Base-by-base conservation (phyloP, 192 early-diverging fungal genomes). In the Mortierella antarctica region DNA sequence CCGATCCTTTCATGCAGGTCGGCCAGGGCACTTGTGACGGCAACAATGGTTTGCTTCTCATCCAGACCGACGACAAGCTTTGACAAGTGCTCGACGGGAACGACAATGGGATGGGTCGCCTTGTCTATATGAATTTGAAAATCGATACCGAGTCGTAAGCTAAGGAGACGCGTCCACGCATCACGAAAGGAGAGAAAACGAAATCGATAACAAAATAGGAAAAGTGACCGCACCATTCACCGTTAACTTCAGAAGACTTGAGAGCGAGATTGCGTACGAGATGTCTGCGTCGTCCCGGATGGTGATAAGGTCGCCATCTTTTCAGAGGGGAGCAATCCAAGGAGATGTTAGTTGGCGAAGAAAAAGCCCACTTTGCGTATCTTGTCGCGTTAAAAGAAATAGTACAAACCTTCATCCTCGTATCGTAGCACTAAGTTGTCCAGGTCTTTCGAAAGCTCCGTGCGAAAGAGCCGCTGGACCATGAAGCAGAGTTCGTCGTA, bases 401-500 rank as follows among this genome's bases (percentile, higher is more conserved):
- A 48, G n/a, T 23, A 21, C 6, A 21, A 9, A n/a, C 87, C 87
- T 60, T 84, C 74, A 41, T 88, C 87, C 13, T 71, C 83, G 42
- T 88, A 88, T 47, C 83, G 77, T 40, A 88, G 52, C 10, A 75
- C 45, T n/a, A 84, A 56, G 60, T 88, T 82, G 42, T 88, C 85
- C 3, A 83, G 60, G 41, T 78, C 67, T 18, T 76, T 51, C 0
- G 75, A 83, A 6, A 88, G 59, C 12, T 70, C 57, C 6, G 65
- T 44, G 14, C 73, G 67, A 53, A 86, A 88, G 53, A 88, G 82
- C 15, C 85, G 72, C 41, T 77, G 82, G 56, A 85, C 79, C 62
- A 88, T 88, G 21, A 88, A 66, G 62, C 87, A 88, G 12, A 88
- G 70, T 44, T 88, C 87, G 58, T 88, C 83, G 67, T 78, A 84